Evolutionary conservation across 78 protist genomes (phyloP), one percentile per base, ranked within the genome.

Genomic region (Dictyostelium citrinum): DNA sequence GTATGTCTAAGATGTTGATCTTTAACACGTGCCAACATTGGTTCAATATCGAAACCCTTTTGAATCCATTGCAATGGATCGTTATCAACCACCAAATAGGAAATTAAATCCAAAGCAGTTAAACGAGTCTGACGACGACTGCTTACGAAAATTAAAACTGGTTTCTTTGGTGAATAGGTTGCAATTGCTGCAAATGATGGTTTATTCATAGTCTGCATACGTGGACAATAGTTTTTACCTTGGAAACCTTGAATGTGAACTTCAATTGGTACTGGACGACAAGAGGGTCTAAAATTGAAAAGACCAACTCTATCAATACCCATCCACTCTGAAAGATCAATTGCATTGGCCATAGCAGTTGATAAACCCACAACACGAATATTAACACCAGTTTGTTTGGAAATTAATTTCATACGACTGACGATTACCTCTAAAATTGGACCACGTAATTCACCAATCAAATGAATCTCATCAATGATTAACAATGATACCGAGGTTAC

Each of bases 181-280:
- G 51, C 35, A 86, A 98, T 98, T 27, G 99, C 98, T 1, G 90
- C 93, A 93, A 95, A 99, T 8, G 97, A 29, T 29, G 99, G 99
- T 90, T 98, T 98, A 98, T 99, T 99, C 99, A 99, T 99, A 24
- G 99, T 93, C 12, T 97, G 99, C 99, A 99, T 99, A n/a, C 99
- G 97, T 37, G 99, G 99, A 91, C 99, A 99, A 95, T 99, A 99
- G 96, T 98, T 98, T 88, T 97, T 95, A 16, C 99, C 99, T 9
- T 99, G 96, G 96, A 93, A 98, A 45, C 96, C 90, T 41, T 95
- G 98, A 39, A 98, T 72, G 72, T 97, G 98, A 1, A 95, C 93
- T 51, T 90, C 96, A n/a, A 98, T 90, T 3, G 99, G 99, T 5
- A 98, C 99, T 2, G 99, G 99, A n/a, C 99, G 97, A 46, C 98